A percentile compares a stretch with the other conserved stretches of the same genome.
These are phyloP conservation scores for Elongisporangium anandrum DNA, from an alignment of 352 stramenopile genomes.

Conservation along the genomic window DNA sequence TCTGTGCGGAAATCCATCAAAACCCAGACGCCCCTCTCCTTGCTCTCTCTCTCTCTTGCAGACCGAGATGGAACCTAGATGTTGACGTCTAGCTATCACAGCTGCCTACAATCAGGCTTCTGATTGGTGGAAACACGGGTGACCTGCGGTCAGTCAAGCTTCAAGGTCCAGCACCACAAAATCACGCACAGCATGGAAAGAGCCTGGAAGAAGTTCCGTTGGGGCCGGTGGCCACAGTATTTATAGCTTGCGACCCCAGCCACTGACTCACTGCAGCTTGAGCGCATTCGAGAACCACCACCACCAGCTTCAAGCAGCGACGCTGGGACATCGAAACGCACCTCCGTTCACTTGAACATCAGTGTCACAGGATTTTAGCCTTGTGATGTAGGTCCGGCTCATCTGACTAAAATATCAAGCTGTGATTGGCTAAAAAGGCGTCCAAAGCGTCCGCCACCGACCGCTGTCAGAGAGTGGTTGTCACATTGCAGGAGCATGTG, in stretches of 20 bases:
- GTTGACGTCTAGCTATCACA: background rate
- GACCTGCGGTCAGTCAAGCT: background rate
- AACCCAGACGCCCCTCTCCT: background rate
- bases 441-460: background rate
- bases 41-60: background rate
- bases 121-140: background rate
- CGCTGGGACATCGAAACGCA: background rate
- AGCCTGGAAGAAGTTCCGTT: background rate
- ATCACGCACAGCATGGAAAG: background rate
- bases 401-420: background rate
- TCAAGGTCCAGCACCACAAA: background rate
- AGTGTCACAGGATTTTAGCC: background rate
- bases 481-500: background rate
- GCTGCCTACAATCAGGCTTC: background rate
- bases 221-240: background rate
- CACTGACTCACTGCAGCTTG: too few relatives aligned
- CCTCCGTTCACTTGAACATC: background rate
- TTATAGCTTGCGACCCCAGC: background rate
- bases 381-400: background rate
- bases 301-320: background rate
- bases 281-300: background rate
- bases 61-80: background rate
- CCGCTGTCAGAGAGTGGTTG: background rate
- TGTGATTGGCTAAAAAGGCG: background rate
- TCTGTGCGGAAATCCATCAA: background rate